Percentiles rank a stretch among this genome's conserved stretches.
phyloP scores from a whole-genome alignment of 768 basidiomycete genomes.

The Cantharellus anzutake region DNA sequence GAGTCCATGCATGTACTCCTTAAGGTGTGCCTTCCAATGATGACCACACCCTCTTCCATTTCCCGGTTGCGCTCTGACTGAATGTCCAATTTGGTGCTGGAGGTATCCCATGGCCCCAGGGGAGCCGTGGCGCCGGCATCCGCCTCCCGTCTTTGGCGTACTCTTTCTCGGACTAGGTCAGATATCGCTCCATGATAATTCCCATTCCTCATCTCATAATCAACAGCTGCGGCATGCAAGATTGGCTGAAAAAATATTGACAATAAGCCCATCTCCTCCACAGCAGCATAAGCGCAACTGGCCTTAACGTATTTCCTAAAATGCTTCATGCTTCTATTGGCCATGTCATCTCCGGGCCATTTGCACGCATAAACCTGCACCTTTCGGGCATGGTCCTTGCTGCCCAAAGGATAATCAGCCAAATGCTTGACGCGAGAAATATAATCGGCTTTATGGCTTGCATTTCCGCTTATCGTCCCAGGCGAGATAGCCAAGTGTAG shows the following conservation, averaged over 20 bases:
- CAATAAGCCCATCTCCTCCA: not conserved
- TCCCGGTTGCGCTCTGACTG: conserved; percentile 36
- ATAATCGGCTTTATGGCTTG: conserved; percentile 54
- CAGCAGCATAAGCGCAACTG: conserved; percentile 7
- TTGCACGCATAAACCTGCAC: conserved; percentile 74
- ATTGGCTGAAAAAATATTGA: conserved; percentile 43
- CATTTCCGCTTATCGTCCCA: conserved; percentile 76
- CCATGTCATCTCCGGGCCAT: conserved; percentile 93
- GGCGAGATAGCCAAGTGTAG: conserved; percentile 51
- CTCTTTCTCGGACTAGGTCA: conserved; percentile 51
- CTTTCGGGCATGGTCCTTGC: conserved; percentile 50
- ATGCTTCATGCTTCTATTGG: conserved; percentile 62
- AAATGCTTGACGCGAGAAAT: conserved; percentile 59
- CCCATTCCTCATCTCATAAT: conserved; percentile 70
- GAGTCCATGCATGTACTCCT: conserved; percentile 86
- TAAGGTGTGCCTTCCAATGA: conserved; percentile 77
- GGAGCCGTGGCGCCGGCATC: conserved; percentile 42
- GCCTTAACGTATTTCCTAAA: conserved; percentile 98
- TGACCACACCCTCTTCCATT: conserved; percentile 64
- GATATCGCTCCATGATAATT: conserved; percentile 75
- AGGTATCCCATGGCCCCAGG: conserved; percentile 26
- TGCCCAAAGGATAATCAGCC: conserved; percentile 46
- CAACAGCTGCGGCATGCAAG: conserved; percentile 82
- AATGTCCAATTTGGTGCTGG: conserved; percentile 23
- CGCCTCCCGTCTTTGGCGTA: conserved; percentile 48